Conservation (phyloP, 805 yeast species). For the Isabelozyma pseudorhagii region DNA sequence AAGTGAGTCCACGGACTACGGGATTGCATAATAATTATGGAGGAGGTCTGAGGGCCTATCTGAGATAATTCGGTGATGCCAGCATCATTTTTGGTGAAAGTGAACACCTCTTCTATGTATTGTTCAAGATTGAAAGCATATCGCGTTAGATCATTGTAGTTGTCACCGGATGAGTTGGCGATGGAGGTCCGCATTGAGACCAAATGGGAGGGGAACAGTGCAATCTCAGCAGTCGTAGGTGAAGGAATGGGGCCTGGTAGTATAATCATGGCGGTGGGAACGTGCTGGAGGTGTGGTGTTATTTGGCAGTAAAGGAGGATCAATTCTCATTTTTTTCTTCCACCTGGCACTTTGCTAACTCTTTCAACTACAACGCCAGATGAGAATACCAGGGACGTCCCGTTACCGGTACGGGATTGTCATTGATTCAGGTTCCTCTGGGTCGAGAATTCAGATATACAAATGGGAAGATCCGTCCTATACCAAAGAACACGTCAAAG, state of each 20-base stretch:
- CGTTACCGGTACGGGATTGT: constrained; percentile 73
- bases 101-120: constrained; percentile 27
- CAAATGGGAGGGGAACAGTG: constrained; percentile 7
- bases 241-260: constrained; percentile 33
- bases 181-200: constrained; percentile 15
- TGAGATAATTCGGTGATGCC: neutral
- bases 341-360: neutral
- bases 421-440: constrained; percentile 94
- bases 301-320: too few species aligned
- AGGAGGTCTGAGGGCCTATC: neutral
- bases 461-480: constrained; percentile 60
- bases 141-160: constrained; percentile 23
- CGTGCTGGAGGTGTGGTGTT: too few species aligned
- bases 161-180: constrained; percentile 4
- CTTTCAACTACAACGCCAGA: neutral
- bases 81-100: constrained; percentile 4
- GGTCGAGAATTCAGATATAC: constrained; percentile 83
- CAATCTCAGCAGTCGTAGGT: constrained; percentile 11
- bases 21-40: neutral
- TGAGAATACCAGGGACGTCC: constrained; percentile 3
- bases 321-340: neutral
- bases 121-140: constrained; percentile 31
- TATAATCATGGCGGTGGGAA: constrained; percentile 19
- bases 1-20: neutral
- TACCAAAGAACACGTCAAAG: constrained; percentile 14